phyloP scores from a whole-genome alignment of 306 rosid species.

The Begonia fuchsioides region DNA sequence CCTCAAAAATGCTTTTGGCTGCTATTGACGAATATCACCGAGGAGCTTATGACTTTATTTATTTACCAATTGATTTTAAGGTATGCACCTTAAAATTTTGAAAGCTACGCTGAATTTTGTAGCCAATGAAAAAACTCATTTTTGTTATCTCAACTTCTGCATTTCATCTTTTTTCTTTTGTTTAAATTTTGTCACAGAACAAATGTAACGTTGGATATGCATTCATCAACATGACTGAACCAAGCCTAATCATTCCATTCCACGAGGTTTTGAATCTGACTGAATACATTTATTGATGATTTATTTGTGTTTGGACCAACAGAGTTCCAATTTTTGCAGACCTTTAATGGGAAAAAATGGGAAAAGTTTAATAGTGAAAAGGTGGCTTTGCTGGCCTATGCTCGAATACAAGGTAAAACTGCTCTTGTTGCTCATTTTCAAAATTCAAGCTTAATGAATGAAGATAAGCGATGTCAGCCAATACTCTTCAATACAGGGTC shows the following conservation, averaged over 20 bases:
- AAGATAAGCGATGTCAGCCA: slow-evolving; percentile 42
- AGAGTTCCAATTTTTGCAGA: slow-evolving; percentile 12
- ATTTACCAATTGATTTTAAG: slow-evolving; percentile 37
- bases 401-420: slow-evolving; percentile 33
- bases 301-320: not conserved
- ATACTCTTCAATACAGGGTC: slow-evolving; percentile 37
- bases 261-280: slow-evolving; percentile 18
- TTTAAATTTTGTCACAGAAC: slow-evolving; percentile 20
- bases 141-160: not conserved
- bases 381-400: slow-evolving; percentile 37
- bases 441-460: slow-evolving; percentile 39
- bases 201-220: slow-evolving; percentile 38
- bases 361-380: slow-evolving; percentile 40
- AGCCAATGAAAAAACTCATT: not conserved
- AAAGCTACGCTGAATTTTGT: not conserved
- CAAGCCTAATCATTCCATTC: slow-evolving; percentile 21
- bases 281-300: not conserved
- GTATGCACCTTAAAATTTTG: slow-evolving; percentile 9
- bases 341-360: slow-evolving; percentile 38
- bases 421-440: slow-evolving; percentile 36
- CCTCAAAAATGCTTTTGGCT: slow-evolving; percentile 40
- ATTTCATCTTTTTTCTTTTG: not conserved
- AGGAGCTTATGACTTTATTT: slow-evolving; percentile 34
- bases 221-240: slow-evolving; percentile 37
- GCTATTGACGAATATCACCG: slow-evolving; percentile 33